Base-by-base conservation (phyloP, 2,329 filamentous ascomycete genomes). In the Pseudocercospora macadamiae region DNA sequence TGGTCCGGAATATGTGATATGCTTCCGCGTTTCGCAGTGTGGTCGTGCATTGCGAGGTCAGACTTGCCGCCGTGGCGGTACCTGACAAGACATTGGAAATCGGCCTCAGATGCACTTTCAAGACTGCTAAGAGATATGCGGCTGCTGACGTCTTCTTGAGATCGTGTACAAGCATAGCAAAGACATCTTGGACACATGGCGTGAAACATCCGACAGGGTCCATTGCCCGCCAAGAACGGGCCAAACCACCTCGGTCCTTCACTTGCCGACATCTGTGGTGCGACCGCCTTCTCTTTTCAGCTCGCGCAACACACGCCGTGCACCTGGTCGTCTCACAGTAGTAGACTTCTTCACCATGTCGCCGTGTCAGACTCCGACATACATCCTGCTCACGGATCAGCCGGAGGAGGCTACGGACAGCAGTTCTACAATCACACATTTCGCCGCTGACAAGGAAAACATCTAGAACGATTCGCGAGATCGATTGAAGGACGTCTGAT, bases 401-500 rank as follows among this genome's bases (percentile, higher is more conserved):
- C 18, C 42, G 42, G 42, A 45, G 42, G 42, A 23, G 42, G 42
- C 42, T 45, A 39, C 34, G 42, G n/a, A 18, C 39, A 44, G 39
- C 19, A 44, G 9, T 44, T 19, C 18, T 23, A 3, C 39, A 44
- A 21, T 3, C 3, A 2, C 3, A 19, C 18, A 7, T 3, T 44
- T 42, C 16, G 39, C 39, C 39, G 39, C 23, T 44, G 18, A 44
- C 39, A 44, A 44, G 39, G 39, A 44, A 44, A 23, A 23, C 18
- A 44, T 44, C 18, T 44, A 23, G 39, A 44, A 44, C 39, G 16
- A 44, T 44, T 44, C 39, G 39, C 19, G 21, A 44, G 39, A 44
- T 44, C 18, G 4, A 25, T 23, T 12, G 42, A 23, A 45, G 18
- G 9, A 6, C 21, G 6, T 25, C 21, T 25, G 21, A 23, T 23